Evolutionary conservation across 345 rosid genomes (phyloP).

Genomic region (Camelina neglecta): DNA sequence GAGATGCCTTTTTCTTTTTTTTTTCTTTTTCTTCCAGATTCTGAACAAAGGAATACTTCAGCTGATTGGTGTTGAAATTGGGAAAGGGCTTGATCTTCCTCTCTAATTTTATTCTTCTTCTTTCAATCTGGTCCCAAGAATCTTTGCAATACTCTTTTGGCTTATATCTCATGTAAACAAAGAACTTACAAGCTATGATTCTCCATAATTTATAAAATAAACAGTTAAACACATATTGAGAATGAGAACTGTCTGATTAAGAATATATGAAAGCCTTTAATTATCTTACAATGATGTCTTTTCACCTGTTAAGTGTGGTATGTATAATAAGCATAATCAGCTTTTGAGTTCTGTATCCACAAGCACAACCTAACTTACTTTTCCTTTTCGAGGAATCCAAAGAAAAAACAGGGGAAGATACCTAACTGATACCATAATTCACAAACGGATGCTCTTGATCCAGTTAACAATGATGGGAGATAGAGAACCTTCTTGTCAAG

Average conservation of each 20-base stretch:
- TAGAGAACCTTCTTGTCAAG: slow-evolving; percentile 38
- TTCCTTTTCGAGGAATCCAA: slow-evolving; percentile 16
- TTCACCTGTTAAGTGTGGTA: slow-evolving; percentile 18
- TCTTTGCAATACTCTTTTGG: slow-evolving; percentile 1
- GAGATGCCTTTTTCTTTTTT: not conserved
- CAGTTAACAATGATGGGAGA: slow-evolving; percentile 17
- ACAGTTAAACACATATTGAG: not conserved
- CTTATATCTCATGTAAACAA: not conserved
- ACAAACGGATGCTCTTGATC: slow-evolving; percentile 35
- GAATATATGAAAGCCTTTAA: slow-evolving; percentile 15
- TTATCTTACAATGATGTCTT: slow-evolving; percentile 38
- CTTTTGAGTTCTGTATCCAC: slow-evolving; percentile 37
- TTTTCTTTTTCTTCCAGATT: slow-evolving; percentile 53
- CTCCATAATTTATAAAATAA: not conserved
- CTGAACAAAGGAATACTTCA: slow-evolving; percentile 74
- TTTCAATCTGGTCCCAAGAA: not conserved
- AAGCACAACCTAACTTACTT: slow-evolving; percentile 37
- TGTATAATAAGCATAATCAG: slow-evolving; percentile 39
- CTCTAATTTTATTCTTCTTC: slow-evolving; percentile 50
- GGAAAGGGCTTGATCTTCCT: slow-evolving; percentile 87
- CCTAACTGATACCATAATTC: slow-evolving; percentile 29
- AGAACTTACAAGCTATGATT: slow-evolving; percentile 5
- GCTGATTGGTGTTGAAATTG: slow-evolving; percentile 76
- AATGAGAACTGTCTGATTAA: slow-evolving; percentile 14
- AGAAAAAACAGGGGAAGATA: not conserved